Conservation (phyloP, 441 rosid species). For the Daphne laureola region DNA sequence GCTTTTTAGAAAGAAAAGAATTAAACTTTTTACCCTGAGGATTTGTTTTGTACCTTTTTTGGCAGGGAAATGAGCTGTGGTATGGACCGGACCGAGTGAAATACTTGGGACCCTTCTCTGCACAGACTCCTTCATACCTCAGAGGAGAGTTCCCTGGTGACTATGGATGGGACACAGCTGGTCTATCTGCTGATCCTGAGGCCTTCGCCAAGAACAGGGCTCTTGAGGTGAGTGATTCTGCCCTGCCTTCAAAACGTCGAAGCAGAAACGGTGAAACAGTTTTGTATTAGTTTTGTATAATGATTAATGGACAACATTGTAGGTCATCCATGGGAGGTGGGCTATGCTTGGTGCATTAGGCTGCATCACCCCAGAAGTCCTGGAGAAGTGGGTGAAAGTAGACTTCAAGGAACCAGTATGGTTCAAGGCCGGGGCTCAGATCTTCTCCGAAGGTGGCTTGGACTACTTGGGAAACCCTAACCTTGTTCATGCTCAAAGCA, state of each 20-base stretch:
- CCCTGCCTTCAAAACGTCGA: not conserved
- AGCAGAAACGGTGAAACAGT: too few relatives aligned
- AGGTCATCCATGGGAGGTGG: constrained; percentile 96
- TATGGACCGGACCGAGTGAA: constrained; percentile 94
- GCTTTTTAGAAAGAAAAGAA: too few relatives aligned
- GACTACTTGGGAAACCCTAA: constrained; percentile 97
- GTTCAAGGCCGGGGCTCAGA: constrained; percentile 98
- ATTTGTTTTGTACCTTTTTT: constrained; percentile 3
- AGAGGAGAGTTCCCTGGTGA: constrained; percentile 96
- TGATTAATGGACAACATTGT: not conserved
- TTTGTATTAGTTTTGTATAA: not conserved
- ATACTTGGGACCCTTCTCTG: constrained; percentile 94
- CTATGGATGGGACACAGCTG: constrained; percentile 98
- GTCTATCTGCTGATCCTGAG: constrained; percentile 90
- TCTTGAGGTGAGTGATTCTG: constrained; percentile 55
- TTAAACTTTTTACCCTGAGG: not conserved
- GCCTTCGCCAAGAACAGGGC: constrained; percentile 96
- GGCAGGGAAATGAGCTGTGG: constrained; percentile 76
- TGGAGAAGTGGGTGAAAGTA: constrained; percentile 72
- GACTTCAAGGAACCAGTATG: constrained; percentile 91
- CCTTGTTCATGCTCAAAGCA: constrained; percentile 94
- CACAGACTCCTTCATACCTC: constrained; percentile 87
- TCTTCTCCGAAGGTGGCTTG: constrained; percentile 90
- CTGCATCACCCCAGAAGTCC: constrained; percentile 89
- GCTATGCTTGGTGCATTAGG: constrained; percentile 95